Percentiles rank a stretch among this genome's conserved stretches.
These are phyloP conservation scores for Ceratocystis albifundus DNA, from an alignment of 2,329 filamentous ascomycete species.

Conservation along the genomic window DNA sequence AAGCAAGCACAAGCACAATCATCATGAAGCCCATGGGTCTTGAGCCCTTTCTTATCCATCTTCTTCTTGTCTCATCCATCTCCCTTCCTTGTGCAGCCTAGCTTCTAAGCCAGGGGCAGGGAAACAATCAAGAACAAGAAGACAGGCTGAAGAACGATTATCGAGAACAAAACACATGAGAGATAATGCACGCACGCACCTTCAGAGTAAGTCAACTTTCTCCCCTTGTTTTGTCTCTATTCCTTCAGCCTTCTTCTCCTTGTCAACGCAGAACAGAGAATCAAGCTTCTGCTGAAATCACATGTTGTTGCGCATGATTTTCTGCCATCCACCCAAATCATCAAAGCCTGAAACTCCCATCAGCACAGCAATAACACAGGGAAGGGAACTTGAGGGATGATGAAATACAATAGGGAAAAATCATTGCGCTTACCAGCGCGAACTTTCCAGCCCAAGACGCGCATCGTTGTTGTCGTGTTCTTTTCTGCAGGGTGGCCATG, in stretches of 20 bases:
- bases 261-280: not conserved
- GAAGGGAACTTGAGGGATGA: not conserved
- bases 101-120: not conserved
- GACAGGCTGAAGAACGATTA: not conserved
- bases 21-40: not conserved
- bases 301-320: not conserved
- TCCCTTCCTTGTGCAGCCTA: not conserved
- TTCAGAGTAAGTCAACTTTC: not conserved
- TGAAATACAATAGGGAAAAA: too few species aligned
- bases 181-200: not conserved
- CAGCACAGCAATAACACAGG: not conserved
- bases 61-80: not conserved
- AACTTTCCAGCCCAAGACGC: not conserved
- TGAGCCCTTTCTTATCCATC: not conserved
- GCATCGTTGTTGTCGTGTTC: not conserved
- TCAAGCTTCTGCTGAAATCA: not conserved
- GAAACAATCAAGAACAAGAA: not conserved
- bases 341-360: not conserved
- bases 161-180: not conserved
- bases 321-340: not conserved
- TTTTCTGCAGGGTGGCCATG: not conserved
- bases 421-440: not conserved
- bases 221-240: conserved; percentile 4
- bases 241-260: conserved; percentile 11
- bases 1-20: too few species aligned